Percentiles rank a stretch among this genome's conserved stretches.
phyloP scores from a whole-genome alignment of 495 filamentous ascomycete genomes.

The Ramalina intermedia region DNA sequence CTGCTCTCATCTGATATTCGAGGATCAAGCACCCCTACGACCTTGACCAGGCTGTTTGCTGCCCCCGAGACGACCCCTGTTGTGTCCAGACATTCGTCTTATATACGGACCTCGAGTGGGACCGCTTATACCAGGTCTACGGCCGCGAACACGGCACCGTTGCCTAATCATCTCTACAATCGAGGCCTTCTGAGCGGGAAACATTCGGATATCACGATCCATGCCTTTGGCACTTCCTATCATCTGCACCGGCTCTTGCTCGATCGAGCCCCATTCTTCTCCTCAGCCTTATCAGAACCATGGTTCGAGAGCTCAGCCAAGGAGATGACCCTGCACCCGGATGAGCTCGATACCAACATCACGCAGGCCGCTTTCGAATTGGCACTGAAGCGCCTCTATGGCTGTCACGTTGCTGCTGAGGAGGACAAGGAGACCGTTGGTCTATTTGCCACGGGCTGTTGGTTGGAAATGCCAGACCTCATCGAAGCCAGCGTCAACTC shows the following conservation, averaged over 20 bases:
- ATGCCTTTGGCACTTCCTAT: conserved; percentile 40
- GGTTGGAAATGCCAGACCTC: conserved; percentile 45
- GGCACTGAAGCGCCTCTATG: conserved; percentile 42
- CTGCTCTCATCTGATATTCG: conserved; percentile 13
- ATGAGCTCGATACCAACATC: conserved; percentile 41
- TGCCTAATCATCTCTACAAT: conserved; percentile 41
- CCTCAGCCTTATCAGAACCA: conserved; percentile 39
- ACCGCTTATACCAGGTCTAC: conserved; percentile 20
- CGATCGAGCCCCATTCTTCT: conserved; percentile 45
- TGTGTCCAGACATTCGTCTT: conserved; percentile 19
- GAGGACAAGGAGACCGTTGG: conserved; percentile 41
- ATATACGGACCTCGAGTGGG: conserved; percentile 17
- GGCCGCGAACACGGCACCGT: conserved; percentile 27
- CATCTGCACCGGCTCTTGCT: conserved; percentile 40
- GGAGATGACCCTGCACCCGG: conserved; percentile 41
- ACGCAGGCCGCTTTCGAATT: conserved; percentile 42
- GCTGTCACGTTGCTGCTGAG: conserved; percentile 30
- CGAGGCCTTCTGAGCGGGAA: conserved; percentile 39
- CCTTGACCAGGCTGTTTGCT: conserved; percentile 23
- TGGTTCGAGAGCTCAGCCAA: conserved; percentile 40
- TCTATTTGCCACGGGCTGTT: conserved; percentile 44
- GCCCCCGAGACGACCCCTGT: conserved; percentile 18
- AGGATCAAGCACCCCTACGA: conserved; percentile 15
- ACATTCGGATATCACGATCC: conserved; percentile 41
- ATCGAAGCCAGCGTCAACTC: conserved; percentile 39